Evolutionary conservation across 208 protist genomes (phyloP).

Genomic region (Leptomonas seymouri): DNA sequence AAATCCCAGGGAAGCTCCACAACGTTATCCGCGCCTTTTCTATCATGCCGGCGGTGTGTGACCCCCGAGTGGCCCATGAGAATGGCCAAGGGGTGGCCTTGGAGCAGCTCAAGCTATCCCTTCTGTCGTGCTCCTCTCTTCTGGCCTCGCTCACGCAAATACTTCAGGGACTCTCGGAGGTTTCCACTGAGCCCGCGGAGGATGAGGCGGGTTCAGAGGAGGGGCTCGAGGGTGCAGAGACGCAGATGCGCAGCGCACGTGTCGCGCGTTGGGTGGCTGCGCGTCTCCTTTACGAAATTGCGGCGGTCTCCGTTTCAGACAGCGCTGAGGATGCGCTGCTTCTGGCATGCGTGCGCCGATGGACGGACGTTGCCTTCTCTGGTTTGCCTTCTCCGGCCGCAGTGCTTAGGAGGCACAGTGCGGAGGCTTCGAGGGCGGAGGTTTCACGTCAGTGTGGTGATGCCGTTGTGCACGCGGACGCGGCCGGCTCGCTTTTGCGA

Average conservation of each 20-base stretch:
- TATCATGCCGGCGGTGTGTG: neutral
- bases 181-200: neutral
- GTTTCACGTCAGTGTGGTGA: constrained; percentile 5
- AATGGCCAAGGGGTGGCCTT: neutral
- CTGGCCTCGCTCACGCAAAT: constrained; percentile 28
- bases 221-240: neutral
- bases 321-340: constrained; percentile 40
- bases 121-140: constrained; percentile 24
- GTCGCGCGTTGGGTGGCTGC: constrained; percentile 53
- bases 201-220: neutral
- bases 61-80: neutral
- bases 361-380: constrained; percentile 48
- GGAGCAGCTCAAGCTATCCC: constrained; percentile 16
- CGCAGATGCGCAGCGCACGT: neutral
- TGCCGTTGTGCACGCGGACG: constrained; percentile 20
- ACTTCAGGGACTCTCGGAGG: constrained; percentile 10
- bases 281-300: constrained; percentile 44
- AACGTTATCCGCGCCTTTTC: constrained; percentile 1
- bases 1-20: constrained; percentile 1
- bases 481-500: constrained; percentile 27
- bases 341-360: constrained; percentile 61
- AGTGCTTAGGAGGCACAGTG: neutral
- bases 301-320: constrained; percentile 37
- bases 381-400: neutral
- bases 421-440: too few species aligned